Evolutionary conservation across 2,329 filamentous ascomycete species (phyloP).

Genomic region (Fusarium tuaranense): DNA sequence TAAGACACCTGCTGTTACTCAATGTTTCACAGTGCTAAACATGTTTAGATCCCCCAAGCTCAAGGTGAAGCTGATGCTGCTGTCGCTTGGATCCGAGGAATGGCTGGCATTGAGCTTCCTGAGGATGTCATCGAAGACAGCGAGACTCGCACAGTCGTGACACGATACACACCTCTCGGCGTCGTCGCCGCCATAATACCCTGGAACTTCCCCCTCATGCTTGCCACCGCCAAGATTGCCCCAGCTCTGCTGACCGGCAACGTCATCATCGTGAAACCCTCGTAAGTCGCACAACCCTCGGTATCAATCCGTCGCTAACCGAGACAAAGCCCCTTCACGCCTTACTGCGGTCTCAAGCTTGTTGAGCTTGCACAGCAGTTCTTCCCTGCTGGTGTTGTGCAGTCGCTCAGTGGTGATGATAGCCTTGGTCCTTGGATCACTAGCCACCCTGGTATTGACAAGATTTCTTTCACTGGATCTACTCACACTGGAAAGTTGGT

Average conservation of each 20-base stretch:
- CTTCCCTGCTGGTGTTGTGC: conserved; percentile 73
- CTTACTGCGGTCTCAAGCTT: conserved; percentile 70
- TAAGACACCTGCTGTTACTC: too few relatives aligned
- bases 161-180: conserved; percentile 55
- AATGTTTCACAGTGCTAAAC: neutral
- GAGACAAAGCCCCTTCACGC: conserved; percentile 59
- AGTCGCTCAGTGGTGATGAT: conserved; percentile 70
- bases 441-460: conserved; percentile 68
- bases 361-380: conserved; percentile 67
- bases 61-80: conserved; percentile 38
- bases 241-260: conserved; percentile 69
- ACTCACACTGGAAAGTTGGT: conserved; percentile 71
- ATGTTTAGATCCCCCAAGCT: conserved; percentile 30
- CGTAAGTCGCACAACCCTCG: conserved; percentile 50
- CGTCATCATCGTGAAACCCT: conserved; percentile 67
- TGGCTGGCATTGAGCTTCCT: conserved; percentile 43
- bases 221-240: conserved; percentile 65
- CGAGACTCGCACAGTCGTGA: conserved; percentile 44
- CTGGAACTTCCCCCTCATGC: conserved; percentile 68
- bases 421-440: conserved; percentile 70
- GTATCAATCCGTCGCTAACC: neutral
- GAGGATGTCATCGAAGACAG: conserved; percentile 56
- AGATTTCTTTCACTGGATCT: conserved; percentile 74
- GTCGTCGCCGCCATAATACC: conserved; percentile 62
- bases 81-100: conserved; percentile 45